Conservation (phyloP, 345 rosid genomes). For the Iberis pinnata region DNA sequence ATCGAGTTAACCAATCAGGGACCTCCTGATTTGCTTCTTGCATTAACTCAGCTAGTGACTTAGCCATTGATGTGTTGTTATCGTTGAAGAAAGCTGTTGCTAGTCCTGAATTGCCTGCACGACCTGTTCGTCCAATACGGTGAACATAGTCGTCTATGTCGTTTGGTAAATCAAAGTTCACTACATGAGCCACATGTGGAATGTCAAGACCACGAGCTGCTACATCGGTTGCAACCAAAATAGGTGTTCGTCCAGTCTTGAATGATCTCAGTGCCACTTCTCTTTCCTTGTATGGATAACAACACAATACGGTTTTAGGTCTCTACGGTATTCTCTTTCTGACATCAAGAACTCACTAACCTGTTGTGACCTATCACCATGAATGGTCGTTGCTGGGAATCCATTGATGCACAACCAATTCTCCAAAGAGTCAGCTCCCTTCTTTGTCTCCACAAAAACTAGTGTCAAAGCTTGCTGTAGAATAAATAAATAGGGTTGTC, state of each 20-base stretch:
- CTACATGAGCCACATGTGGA: constrained; percentile 90
- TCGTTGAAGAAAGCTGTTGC: constrained; percentile 98
- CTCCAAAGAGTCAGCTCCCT: constrained; percentile 92
- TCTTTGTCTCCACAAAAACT: constrained; percentile 99
- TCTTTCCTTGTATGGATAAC: constrained; percentile 62
- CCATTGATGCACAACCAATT: constrained; percentile 82
- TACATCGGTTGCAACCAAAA: constrained; percentile 93
- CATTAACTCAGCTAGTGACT: constrained; percentile 74
- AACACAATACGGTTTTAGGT: constrained; percentile 5
- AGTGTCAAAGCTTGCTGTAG: constrained; percentile 91
- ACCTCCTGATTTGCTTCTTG: constrained; percentile 95
- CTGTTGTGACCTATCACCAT: constrained; percentile 98
- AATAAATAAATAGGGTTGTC: constrained; percentile 7
- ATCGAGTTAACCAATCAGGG: constrained; percentile 83
- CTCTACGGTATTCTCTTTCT: not conserved
- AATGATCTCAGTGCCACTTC: constrained; percentile 87
- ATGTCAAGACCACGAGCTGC: constrained; percentile 83
- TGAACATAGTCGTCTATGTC: constrained; percentile 97
- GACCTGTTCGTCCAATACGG: constrained; percentile 92
- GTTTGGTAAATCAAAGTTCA: constrained; percentile 91
- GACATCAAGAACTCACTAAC: constrained; percentile 20
- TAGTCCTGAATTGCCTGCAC: constrained; percentile 88
- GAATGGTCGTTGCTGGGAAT: constrained; percentile 91
- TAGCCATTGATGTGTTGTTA: constrained; percentile 65
- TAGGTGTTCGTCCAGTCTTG: constrained; percentile 82